A percentile compares a stretch with the other conserved stretches of the same genome.
These are phyloP conservation scores for Zoysia pacifica DNA, from an alignment of 176 grass and related monocot genomes.

Conservation along the genomic window DNA sequence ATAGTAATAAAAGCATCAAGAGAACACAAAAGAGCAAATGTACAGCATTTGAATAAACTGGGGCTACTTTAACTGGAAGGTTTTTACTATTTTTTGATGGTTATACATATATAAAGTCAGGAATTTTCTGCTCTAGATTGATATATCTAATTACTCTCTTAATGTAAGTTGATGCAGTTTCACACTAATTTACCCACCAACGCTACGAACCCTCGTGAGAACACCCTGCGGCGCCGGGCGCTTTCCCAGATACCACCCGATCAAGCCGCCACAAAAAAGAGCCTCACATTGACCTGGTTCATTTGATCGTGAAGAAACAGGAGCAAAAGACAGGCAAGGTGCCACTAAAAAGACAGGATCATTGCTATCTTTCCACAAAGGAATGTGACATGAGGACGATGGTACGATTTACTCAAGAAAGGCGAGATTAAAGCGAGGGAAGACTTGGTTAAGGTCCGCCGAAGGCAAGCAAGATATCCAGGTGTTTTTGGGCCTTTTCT, in stretches of 20 bases:
- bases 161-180: neutral
- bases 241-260: conserved; percentile 29
- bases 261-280: conserved; percentile 35
- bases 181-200: conserved; percentile 20
- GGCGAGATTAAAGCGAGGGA: conserved; percentile 4
- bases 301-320: neutral
- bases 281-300: conserved; percentile 46
- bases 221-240: conserved; percentile 25
- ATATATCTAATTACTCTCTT: no score
- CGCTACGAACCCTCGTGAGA: conserved; percentile 34
- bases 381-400: conserved; percentile 39
- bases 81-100: no score
- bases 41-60: no score
- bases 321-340: conserved; percentile 30
- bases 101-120: no score
- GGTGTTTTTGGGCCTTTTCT: conserved; percentile 28
- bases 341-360: conserved; percentile 30
- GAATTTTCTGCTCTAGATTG: no score
- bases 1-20: no score
- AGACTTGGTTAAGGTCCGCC: conserved; percentile 18
- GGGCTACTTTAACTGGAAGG: no score
- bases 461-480: neutral
- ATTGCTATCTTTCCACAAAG: conserved; percentile 35
- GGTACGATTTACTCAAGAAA: conserved; percentile 34
- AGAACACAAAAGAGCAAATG: no score